A percentile compares a stretch with the other conserved stretches of the same genome.
phyloP scores from a whole-genome alignment of 1,139 yeast genomes.

The Suhomyces terraborum region DNA sequence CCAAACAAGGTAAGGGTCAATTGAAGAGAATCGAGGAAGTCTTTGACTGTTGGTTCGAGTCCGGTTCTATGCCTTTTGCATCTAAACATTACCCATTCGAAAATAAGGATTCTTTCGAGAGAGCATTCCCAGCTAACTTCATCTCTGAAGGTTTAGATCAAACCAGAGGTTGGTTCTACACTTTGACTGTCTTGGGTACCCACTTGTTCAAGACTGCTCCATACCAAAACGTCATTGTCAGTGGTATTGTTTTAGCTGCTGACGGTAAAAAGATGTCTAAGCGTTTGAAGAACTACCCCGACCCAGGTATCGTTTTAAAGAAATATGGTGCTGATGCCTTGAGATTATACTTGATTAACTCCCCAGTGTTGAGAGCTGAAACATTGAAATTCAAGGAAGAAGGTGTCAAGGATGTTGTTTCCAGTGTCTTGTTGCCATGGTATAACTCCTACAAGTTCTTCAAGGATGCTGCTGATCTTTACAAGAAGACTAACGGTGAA shows the following conservation, averaged over 20 bases:
- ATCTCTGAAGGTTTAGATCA: conserved; percentile 99
- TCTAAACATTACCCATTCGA: conserved; percentile 97
- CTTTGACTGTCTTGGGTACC: conserved; percentile 92
- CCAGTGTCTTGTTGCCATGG: conserved; percentile 96
- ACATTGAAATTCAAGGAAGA: conserved; percentile 96
- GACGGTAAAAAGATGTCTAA: conserved; percentile 99
- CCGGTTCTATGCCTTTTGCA: conserved; percentile 99
- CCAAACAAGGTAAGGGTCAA: conserved; percentile 84
- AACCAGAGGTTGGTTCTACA: conserved; percentile 99
- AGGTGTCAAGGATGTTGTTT: conserved; percentile 96
- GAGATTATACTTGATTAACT: conserved; percentile 91
- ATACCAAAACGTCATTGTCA: conserved; percentile 90
- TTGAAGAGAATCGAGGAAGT: conserved; percentile 95
- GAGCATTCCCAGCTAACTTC: conserved; percentile 93
- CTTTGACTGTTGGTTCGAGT: conserved; percentile 99
- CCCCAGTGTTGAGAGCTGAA: conserved; percentile 97
- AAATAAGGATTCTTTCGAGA: conserved; percentile 63
- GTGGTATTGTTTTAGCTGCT: conserved; percentile 94
- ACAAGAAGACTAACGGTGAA: conserved; percentile 70
- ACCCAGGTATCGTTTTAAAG: conserved; percentile 78
- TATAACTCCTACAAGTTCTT: conserved; percentile 96
- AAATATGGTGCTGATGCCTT: conserved; percentile 98
- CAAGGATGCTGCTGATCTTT: conserved; percentile 88
- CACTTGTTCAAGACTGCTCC: conserved; percentile 92
- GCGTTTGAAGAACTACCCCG: conserved; percentile 96